phyloP scores from a whole-genome alignment of 2,329 filamentous ascomycete genomes.

The Arthroderma uncinatum region DNA sequence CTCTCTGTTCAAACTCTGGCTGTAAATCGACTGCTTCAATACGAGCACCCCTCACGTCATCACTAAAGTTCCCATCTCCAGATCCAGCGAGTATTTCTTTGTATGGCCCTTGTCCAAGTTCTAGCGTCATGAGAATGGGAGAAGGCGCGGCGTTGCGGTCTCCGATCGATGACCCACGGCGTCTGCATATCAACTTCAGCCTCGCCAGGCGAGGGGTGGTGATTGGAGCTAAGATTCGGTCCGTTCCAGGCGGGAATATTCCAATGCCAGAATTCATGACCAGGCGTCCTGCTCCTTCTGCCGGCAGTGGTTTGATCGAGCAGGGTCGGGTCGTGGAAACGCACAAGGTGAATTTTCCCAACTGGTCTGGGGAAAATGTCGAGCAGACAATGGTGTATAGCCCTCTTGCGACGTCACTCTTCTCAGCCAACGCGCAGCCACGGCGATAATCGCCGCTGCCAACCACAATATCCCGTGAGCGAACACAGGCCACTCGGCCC shows the following conservation, averaged over 20 bases:
- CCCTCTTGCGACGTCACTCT: conserved; percentile 52
- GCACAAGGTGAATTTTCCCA: conserved; percentile 61
- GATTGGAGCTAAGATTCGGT: conserved; percentile 45
- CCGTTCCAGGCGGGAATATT: conserved; percentile 43
- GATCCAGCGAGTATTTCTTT: conserved; percentile 54
- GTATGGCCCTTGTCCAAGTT: conserved; percentile 60
- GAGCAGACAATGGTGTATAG: conserved; percentile 82
- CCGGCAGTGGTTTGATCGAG: conserved; percentile 49
- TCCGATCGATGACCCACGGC: conserved; percentile 33
- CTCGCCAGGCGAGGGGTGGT: conserved; percentile 47
- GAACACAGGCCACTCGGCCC: conserved; percentile 57
- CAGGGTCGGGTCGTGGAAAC: conserved; percentile 53
- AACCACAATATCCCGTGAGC: conserved; percentile 61
- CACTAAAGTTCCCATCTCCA: conserved; percentile 63
- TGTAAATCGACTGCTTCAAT: conserved; percentile 65
- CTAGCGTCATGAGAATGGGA: conserved; percentile 59
- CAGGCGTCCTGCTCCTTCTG: conserved; percentile 65
- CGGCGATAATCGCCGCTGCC: conserved; percentile 83
- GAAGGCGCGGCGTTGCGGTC: conserved; percentile 31
- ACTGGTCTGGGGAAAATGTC: conserved; percentile 73
- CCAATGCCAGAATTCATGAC: conserved; percentile 38
- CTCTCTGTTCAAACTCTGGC: conserved; percentile 45
- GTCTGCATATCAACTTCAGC: conserved; percentile 46
- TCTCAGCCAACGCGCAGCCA: conserved; percentile 61
- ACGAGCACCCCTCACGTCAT: conserved; percentile 54